phyloP scores from a whole-genome alignment of 2,329 filamentous ascomycete species.

The Mycosphaerella arachidis region DNA sequence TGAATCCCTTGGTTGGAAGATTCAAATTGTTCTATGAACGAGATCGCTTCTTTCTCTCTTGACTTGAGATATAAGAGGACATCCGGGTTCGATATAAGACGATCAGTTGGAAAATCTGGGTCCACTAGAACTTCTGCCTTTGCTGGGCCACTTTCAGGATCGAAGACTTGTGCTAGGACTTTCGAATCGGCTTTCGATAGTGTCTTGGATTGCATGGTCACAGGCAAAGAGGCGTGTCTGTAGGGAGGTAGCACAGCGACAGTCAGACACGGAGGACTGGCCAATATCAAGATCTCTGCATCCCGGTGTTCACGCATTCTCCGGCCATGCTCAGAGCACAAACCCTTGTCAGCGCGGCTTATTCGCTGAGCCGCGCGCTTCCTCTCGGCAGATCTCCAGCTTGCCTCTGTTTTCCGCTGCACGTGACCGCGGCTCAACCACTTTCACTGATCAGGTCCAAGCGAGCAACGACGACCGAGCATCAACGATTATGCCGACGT shows the following conservation, averaged over 20 bases:
- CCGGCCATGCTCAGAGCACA: neutral
- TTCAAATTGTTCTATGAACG: conserved; percentile 25
- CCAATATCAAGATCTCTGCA: conserved; percentile 1
- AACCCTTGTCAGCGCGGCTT: neutral
- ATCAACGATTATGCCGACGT: conserved; percentile 1
- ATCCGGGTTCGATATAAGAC: conserved; percentile 14
- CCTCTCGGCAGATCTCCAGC: neutral
- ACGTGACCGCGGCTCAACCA: neutral
- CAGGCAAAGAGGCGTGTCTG: neutral
- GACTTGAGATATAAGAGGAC: conserved; percentile 18
- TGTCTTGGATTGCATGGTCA: conserved; percentile 14
- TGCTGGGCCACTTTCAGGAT: conserved; percentile 27
- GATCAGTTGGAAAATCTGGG: conserved; percentile 24
- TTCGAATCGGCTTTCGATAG: conserved; percentile 37
- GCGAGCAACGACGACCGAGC: neutral
- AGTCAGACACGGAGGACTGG: neutral
- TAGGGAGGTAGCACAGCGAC: neutral
- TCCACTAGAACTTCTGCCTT: conserved; percentile 24
- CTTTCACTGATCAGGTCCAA: neutral
- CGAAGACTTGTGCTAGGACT: conserved; percentile 42
- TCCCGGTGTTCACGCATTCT: neutral
- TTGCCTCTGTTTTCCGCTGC: neutral
- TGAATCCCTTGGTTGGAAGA: conserved; percentile 2
- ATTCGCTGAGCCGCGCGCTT: neutral
- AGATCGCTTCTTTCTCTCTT: conserved; percentile 25